Percentiles rank a stretch among this genome's conserved stretches.
These are phyloP conservation scores for Pseudogymnoascus sp. DNA, from an alignment of 2,329 filamentous ascomycete genomes.

Conservation along the genomic window DNA sequence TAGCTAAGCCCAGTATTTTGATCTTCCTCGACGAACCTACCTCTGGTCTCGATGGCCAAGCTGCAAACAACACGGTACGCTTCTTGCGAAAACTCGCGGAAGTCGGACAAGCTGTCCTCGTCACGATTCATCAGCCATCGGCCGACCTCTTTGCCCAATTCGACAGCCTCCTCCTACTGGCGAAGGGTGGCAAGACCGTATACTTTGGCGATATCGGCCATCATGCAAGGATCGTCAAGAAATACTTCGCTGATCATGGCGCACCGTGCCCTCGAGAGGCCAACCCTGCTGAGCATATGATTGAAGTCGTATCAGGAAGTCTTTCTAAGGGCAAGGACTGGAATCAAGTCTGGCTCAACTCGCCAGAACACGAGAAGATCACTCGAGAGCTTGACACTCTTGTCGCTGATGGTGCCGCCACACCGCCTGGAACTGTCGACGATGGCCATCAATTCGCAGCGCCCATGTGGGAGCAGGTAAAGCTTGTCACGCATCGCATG, in stretches of 20 bases:
- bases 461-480: conserved; percentile 54
- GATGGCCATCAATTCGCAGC: conserved; percentile 65
- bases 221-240: conserved; percentile 46
- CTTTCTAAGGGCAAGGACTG: conserved; percentile 47
- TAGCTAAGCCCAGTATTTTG: conserved; percentile 47
- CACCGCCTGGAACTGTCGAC: conserved; percentile 33
- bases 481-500: conserved; percentile 54
- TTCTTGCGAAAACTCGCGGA: conserved; percentile 55
- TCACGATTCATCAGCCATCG: conserved; percentile 48
- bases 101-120: conserved; percentile 44
- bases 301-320: conserved; percentile 37
- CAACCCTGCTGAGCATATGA: conserved; percentile 42
- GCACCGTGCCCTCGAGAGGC: conserved; percentile 42
- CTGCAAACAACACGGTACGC: conserved; percentile 53
- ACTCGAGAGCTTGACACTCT: conserved; percentile 56
- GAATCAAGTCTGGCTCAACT: conserved; percentile 64
- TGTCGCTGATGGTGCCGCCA: conserved; percentile 44
- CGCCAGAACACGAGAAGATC: conserved; percentile 47
- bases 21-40: conserved; percentile 57
- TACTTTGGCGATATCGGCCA: conserved; percentile 62
- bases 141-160: conserved; percentile 47
- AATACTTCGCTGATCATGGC: conserved; percentile 56
- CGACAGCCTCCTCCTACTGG: conserved; percentile 55
- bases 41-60: conserved; percentile 54
- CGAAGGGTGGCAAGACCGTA: conserved; percentile 56